Base-by-base conservation (phyloP, 2,329 filamentous ascomycete genomes). In the Fusarium citri region DNA sequence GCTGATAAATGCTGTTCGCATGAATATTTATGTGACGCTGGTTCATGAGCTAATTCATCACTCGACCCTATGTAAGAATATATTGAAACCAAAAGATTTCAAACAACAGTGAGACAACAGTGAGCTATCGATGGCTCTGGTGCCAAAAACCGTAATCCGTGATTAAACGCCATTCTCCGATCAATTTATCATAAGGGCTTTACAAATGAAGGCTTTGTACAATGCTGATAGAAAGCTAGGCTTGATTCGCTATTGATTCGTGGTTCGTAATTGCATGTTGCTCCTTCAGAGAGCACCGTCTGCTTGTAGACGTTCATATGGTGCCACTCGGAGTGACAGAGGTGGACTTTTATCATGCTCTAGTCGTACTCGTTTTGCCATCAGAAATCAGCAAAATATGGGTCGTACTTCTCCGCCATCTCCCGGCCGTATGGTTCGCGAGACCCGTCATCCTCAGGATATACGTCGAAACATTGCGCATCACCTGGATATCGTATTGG, bases 391-490 rank as follows among this genome's bases (percentile, higher is more conserved):
- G 85, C 84, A 78, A 95, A 95, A 74, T 85, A 88, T 54, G 85
- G 82, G 58, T 94, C 92, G 78, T 92, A 94, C 80, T 89, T 89
- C 46, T 84, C 83, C 34, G 84, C 84, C 85, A 94, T 84, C 46
- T 93, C 91, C 43, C 88, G 85, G 6, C 90, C 92, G 75, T 94
- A 94, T 59, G 83, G 81, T 41, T 92, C 89, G 59, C 87, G 83
- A 49, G 85, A 85, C 56, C 84, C 87, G 62, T 91, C 89, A 76
- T 94, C 91, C 64, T 93, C 91, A n/a, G 92, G 91, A 74, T 95
- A 96, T 43, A 90, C 85, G 75, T 95, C 93, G 75, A 95, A 96
- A 78, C 93, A 95, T 76, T 92, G 87, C 20, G 92, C 90, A 76
- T 95, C 93, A 31, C 91, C 92, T 0, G 89, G 86, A 51, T 88